Percentiles rank a stretch among this genome's conserved stretches.
Conservation (phyloP, 305 asterid species). For the Nicotiana rustica region DNA sequence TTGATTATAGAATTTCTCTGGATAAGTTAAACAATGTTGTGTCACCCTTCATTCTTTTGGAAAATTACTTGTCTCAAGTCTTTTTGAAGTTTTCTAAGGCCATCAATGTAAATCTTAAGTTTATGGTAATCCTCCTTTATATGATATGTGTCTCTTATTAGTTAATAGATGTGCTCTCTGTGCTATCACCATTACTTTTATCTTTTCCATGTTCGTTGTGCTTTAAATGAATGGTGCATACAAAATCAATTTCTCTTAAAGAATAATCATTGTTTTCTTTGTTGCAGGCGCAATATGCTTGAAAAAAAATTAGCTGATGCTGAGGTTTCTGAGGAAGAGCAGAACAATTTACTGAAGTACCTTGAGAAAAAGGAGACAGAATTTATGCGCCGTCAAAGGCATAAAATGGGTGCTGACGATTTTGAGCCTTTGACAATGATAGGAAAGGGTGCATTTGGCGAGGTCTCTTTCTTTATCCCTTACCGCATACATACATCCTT, state of each 20-base stretch:
- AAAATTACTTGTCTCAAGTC: neutral
- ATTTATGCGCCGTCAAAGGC: constrained; percentile 92
- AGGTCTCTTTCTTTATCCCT: constrained; percentile 56
- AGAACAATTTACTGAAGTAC: constrained; percentile 69
- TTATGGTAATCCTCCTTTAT: constrained; percentile 13
- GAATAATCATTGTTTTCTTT: constrained; percentile 37
- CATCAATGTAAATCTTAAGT: neutral
- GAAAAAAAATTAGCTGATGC: constrained; percentile 89
- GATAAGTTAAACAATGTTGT: neutral
- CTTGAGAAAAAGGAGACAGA: constrained; percentile 89
- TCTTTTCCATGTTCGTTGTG: constrained; percentile 24
- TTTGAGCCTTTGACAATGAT: constrained; percentile 87
- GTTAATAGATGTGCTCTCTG: constrained; percentile 10
- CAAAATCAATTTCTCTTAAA: neutral
- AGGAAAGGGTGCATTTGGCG: constrained; percentile 96
- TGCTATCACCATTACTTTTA: neutral
- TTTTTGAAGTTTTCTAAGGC: constrained; percentile 15
- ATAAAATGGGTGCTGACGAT: constrained; percentile 91
- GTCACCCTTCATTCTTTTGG: constrained; percentile 13
- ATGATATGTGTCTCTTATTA: neutral
- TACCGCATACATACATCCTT: neutral
- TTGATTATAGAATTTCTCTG: neutral
- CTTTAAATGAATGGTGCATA: neutral
- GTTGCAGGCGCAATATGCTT: constrained; percentile 66
- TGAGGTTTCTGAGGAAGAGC: constrained; percentile 88